Conservation (phyloP, 306 rosid genomes). For the Cucumis cinereus region DNA sequence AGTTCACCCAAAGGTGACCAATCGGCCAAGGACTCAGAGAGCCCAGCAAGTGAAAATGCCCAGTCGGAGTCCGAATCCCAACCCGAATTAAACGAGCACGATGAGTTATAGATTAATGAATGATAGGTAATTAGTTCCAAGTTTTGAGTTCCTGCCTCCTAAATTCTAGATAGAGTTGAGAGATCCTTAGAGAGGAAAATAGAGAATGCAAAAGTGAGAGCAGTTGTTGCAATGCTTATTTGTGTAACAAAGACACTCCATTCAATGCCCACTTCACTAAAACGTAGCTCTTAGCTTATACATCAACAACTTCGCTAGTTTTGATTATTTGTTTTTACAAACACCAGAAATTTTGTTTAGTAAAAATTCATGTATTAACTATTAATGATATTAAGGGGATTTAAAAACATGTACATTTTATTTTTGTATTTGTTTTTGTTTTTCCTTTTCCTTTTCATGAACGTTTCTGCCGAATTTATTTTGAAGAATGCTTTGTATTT, state of each 20-base stretch:
- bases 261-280: background rate
- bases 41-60: constrained; percentile 19
- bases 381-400: background rate
- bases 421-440: background rate
- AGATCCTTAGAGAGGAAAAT: constrained; percentile 8
- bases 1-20: constrained; percentile 23
- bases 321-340: background rate
- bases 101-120: constrained; percentile 51
- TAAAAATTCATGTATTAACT: background rate
- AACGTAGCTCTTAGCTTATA: constrained; percentile 2
- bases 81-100: constrained; percentile 30
- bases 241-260: background rate
- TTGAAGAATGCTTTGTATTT: too few species aligned
- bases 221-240: background rate
- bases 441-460: background rate
- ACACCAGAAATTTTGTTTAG: background rate
- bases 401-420: background rate
- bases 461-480: background rate
- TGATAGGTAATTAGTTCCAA: constrained; percentile 13
- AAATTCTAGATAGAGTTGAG: constrained; percentile 2
- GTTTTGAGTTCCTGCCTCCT: constrained; percentile 21
- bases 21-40: constrained; percentile 24
- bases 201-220: constrained; percentile 11
- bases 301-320: background rate
- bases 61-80: constrained; percentile 24